Percentiles rank a stretch among this genome's conserved stretches.
Evolutionary conservation across 2,329 filamentous ascomycete species (phyloP).

Genomic region (Hymenoscyphus infarciens): DNA sequence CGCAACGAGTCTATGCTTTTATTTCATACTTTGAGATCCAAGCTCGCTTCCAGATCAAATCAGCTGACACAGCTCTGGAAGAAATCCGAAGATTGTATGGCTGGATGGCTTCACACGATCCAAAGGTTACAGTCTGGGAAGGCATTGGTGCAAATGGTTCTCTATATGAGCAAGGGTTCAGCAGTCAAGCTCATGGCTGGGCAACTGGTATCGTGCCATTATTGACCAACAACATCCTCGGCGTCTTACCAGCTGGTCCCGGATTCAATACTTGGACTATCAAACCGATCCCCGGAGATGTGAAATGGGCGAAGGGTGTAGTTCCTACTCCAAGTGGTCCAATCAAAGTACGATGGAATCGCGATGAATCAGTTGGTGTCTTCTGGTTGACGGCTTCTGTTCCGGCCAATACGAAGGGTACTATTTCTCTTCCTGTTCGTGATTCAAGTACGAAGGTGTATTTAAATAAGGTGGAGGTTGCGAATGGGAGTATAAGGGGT

Average conservation of each 20-base stretch:
- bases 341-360: conserved; percentile 41
- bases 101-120: conserved; percentile 48
- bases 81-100: conserved; percentile 47
- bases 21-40: conserved; percentile 51
- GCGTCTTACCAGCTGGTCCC: conserved; percentile 42
- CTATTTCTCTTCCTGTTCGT: conserved; percentile 26
- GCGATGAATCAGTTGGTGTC: conserved; percentile 13
- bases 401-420: conserved; percentile 31
- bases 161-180: conserved; percentile 45
- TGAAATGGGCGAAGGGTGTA: conserved; percentile 43
- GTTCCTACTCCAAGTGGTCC: conserved; percentile 42
- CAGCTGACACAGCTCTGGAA: conserved; percentile 40
- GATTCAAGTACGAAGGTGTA: conserved; percentile 12
- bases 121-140: conserved; percentile 48
- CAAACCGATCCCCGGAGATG: conserved; percentile 36
- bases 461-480: conserved; percentile 6
- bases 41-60: conserved; percentile 43
- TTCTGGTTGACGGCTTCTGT: conserved; percentile 35
- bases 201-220: conserved; percentile 48
- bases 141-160: conserved; percentile 43
- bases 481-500: background rate
- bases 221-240: conserved; percentile 45
- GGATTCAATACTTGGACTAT: conserved; percentile 44
- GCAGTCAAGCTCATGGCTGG: conserved; percentile 50
- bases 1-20: conserved; percentile 48